Conservation (phyloP, 1,284 basidiomycete species). For the Inonotus obliquus region DNA sequence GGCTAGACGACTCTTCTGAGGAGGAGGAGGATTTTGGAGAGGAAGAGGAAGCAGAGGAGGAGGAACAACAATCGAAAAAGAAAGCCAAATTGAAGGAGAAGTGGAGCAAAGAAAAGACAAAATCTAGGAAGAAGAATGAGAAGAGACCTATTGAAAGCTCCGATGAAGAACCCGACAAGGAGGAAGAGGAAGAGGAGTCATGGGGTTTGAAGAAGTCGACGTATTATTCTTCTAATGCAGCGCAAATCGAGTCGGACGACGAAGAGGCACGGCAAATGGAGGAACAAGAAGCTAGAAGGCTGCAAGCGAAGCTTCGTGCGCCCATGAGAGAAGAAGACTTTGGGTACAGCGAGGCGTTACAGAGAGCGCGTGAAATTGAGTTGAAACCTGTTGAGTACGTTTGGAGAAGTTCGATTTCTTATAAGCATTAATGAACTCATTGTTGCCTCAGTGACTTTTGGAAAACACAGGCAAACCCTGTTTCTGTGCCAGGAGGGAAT, state of each 20-base stretch:
- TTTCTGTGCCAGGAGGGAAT: slow-evolving; percentile 25
- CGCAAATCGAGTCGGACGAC: slow-evolving; percentile 75
- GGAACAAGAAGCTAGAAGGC: slow-evolving; percentile 78
- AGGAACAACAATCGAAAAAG: slow-evolving; percentile 23
- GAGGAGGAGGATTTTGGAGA: slow-evolving; percentile 45
- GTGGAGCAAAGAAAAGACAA: slow-evolving; percentile 7
- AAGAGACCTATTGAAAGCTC: slow-evolving; percentile 11
- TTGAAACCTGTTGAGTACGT: slow-evolving; percentile 41
- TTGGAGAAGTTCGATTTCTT: background rate
- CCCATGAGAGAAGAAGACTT: slow-evolving; percentile 78
- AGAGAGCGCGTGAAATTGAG: slow-evolving; percentile 30
- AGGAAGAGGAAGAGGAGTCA: slow-evolving; percentile 54
- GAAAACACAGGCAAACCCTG: slow-evolving; percentile 33
- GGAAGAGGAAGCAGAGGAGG: slow-evolving; percentile 35
- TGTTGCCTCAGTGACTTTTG: slow-evolving; percentile 23
- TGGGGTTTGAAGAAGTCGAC: slow-evolving; percentile 78
- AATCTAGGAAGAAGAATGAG: slow-evolving; percentile 10
- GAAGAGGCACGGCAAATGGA: slow-evolving; percentile 85
- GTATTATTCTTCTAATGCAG: slow-evolving; percentile 85
- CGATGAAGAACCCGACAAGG: slow-evolving; percentile 23
- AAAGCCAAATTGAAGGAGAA: slow-evolving; percentile 14
- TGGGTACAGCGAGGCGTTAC: slow-evolving; percentile 67
- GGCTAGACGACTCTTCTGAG: slow-evolving; percentile 34
- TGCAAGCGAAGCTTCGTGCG: slow-evolving; percentile 76
- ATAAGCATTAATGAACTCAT: background rate